Evolutionary conservation across 495 filamentous ascomycete species (phyloP).

Genomic region (Echria macrotheca): DNA sequence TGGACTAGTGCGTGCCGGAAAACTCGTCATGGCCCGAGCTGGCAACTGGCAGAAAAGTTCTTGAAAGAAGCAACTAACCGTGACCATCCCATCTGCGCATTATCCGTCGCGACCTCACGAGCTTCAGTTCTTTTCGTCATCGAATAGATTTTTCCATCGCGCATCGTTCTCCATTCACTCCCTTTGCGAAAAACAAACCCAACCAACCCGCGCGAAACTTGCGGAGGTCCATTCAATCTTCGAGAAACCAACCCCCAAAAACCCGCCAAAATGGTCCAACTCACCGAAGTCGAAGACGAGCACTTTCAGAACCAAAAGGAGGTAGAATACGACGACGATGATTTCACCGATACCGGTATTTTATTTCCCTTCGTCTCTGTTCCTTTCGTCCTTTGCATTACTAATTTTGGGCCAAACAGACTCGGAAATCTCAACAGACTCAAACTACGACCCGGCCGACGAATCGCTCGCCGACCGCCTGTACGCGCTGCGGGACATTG

Average conservation of each 20-base stretch:
- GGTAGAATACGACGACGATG: conserved; percentile 63
- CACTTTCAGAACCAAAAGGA: conserved; percentile 76
- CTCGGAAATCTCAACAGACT: conserved; percentile 60
- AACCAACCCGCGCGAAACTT: too few species aligned
- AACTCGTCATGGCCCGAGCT: conserved; percentile 16
- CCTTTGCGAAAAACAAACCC: too few species aligned
- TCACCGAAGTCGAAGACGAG: conserved; percentile 92
- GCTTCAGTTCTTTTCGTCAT: too few species aligned
- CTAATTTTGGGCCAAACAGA: conserved; percentile 34
- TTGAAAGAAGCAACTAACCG: not conserved
- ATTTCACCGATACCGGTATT: conserved; percentile 85
- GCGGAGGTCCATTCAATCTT: not conserved
- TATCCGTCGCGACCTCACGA: too few species aligned
- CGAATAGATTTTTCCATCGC: too few species aligned
- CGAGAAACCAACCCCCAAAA: conserved; percentile 1
- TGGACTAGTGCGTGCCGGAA: conserved; percentile 3
- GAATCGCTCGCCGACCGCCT: conserved; percentile 75
- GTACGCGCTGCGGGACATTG: conserved; percentile 81
- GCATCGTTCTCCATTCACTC: too few species aligned
- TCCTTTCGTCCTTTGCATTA: not conserved
- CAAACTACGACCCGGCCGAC: conserved; percentile 45
- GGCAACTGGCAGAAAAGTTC: conserved; percentile 1
- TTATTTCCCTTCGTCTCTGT: conserved; percentile 5
- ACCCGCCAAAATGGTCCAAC: conserved; percentile 81
- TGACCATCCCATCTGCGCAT: not conserved